Percentiles rank a stretch among this genome's conserved stretches.
phyloP scores from a whole-genome alignment of 2,329 filamentous ascomycete species.

The Immersiporthe knoxdaviesiana region DNA sequence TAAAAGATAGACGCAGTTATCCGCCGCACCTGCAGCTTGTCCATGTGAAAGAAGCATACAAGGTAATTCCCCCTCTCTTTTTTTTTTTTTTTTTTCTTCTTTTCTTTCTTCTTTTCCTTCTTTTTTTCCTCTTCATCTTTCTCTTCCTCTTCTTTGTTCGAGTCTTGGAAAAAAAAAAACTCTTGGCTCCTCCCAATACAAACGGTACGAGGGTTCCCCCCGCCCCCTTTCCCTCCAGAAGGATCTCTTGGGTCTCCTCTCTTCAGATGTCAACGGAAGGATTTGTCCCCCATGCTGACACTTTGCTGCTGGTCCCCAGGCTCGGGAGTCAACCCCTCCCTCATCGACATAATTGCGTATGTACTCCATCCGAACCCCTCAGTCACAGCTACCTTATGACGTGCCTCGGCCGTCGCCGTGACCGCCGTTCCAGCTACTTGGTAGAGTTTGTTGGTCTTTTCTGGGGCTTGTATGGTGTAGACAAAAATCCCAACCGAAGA shows the following conservation, averaged over 20 bases:
- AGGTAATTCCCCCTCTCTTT: not conserved
- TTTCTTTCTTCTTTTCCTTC: not conserved
- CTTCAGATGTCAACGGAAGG: not conserved
- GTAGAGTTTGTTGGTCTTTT: not conserved
- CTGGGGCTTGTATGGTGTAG: not conserved
- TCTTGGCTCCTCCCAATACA: not conserved
- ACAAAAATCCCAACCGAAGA: not conserved
- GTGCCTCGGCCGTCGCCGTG: not conserved
- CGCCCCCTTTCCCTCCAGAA: too few relatives aligned
- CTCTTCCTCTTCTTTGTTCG: not conserved
- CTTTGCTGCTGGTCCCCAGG: slow-evolving; percentile 1
- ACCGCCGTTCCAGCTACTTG: not conserved
- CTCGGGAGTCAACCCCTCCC: slow-evolving; percentile 3
- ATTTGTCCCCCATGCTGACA: slow-evolving; percentile 2
- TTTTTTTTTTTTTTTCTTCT: not conserved
- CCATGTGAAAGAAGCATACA: not conserved
- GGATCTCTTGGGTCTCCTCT: not conserved
- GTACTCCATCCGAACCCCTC: not conserved
- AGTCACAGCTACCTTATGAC: slow-evolving; percentile 12
- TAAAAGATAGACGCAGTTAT: not conserved
- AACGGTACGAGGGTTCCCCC: not conserved
- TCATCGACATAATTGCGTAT: slow-evolving; percentile 10
- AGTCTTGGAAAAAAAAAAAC: too few relatives aligned
- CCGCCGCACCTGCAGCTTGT: not conserved
- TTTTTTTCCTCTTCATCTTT: not conserved